Evolutionary conservation across 2,329 filamentous ascomycete species (phyloP).

Genomic region (Pseudocercospora pini-densiflorae): DNA sequence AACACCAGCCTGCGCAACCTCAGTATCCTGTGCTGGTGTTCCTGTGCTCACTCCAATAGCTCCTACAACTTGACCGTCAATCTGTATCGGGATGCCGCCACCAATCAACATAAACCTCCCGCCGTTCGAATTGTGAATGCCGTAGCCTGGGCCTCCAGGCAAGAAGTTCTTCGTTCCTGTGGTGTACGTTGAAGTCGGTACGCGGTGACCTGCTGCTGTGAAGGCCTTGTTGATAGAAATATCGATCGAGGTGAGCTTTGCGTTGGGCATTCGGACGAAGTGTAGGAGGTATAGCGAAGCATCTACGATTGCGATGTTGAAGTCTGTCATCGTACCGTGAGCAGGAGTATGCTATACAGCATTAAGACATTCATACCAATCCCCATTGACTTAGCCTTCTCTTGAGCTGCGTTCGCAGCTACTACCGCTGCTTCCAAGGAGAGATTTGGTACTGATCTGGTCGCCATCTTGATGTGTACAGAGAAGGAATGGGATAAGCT

Average conservation of each 20-base stretch:
- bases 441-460: constrained; percentile 40
- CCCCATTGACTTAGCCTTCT: constrained; percentile 43
- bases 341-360: not conserved
- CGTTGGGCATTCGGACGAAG: constrained; percentile 55
- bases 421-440: constrained; percentile 42
- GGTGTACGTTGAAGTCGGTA: constrained; percentile 58
- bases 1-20: constrained; percentile 57
- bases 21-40: constrained; percentile 58
- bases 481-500: not conserved
- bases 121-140: constrained; percentile 58
- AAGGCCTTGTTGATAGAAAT: constrained; percentile 68
- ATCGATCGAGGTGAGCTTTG: constrained; percentile 60
- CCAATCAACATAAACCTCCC: constrained; percentile 60
- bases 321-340: constrained; percentile 41
- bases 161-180: constrained; percentile 47
- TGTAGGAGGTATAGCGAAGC: constrained; percentile 51
- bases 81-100: constrained; percentile 57
- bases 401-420: constrained; percentile 41
- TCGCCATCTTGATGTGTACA: constrained; percentile 32
- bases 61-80: constrained; percentile 56
- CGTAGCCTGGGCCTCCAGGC: constrained; percentile 58
- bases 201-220: constrained; percentile 60
- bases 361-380: constrained; percentile 36
- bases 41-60: constrained; percentile 61
- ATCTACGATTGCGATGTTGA: constrained; percentile 57